Evolutionary conservation across 768 basidiomycete species (phyloP), one percentile per base, ranked within the genome.

Genomic region (Pleurotus tuber-regium): DNA sequence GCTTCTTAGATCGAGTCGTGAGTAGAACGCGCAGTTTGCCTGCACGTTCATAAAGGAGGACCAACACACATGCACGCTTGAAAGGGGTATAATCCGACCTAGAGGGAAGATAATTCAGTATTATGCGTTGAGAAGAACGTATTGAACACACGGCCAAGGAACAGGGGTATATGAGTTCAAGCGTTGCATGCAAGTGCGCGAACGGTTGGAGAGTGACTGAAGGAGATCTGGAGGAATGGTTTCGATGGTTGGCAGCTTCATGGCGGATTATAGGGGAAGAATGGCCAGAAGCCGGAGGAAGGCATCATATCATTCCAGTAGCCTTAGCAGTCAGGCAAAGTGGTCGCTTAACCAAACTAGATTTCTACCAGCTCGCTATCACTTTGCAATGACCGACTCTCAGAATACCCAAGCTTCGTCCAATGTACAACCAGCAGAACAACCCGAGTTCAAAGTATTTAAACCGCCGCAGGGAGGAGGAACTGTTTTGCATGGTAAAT

Each of bases 1-100:
- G 73, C 2, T 70, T 62, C 64, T 88, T 92, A 4, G 92, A 89
- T 8, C 93, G 80, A 3, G 93, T 96, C 1, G 93, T 96, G 49
- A 96, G 70, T 18, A 95, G 71, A 4, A 95, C 91, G 10, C 85
- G 80, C 4, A 94, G 68, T 38, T 77, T 66, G 14, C 80, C 86
- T 3, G 70, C 75, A n/a, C 78, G 69, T 63, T 94, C 87, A 55
- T 83, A 95, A 1, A 96, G 68, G 9, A 92, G 72, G 1, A 94
- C 82, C 2, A 95, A 75, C 0, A 95, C 91, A 6, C 89, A 89
- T 4, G 84, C 90, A 10, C 83, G 78, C 61, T 75, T 84, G 43
- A 62, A 66, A 12, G 51, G 19, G 5, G 46, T 31, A n/a, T 48
- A 48, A 35, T 48, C 46, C 35, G 46, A 48, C 23, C 46, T 48